A percentile compares a stretch with the other conserved stretches of the same genome.
These are phyloP conservation scores for Pseudozyma sp. DNA, from an alignment of 1,284 basidiomycete genomes.

Conservation along the genomic window DNA sequence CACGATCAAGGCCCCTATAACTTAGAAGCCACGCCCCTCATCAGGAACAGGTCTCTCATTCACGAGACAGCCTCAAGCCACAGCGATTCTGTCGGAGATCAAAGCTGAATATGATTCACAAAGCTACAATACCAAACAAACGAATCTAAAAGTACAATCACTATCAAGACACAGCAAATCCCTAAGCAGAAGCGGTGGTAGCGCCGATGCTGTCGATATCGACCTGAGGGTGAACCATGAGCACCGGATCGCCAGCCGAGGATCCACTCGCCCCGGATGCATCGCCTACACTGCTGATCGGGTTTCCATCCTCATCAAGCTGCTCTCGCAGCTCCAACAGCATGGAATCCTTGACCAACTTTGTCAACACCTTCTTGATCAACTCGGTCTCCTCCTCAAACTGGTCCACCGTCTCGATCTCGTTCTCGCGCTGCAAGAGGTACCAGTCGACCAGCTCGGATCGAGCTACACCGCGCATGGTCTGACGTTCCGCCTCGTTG, in stretches of 20 bases:
- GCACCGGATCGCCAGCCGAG: conserved; percentile 33
- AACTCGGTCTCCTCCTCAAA: conserved; percentile 92
- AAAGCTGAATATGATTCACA: neutral
- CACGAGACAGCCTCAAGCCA: no score
- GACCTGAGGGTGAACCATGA: conserved; percentile 63
- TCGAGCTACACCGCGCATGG: conserved; percentile 79
- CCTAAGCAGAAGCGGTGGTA: conserved; percentile 13
- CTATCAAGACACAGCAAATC: neutral
- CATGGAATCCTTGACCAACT: conserved; percentile 81
- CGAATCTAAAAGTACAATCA: conserved; percentile 10
- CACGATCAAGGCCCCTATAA: neutral
- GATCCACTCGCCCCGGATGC: conserved; percentile 20
- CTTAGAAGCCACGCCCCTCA: no score
- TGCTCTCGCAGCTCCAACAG: conserved; percentile 62
- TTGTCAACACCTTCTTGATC: conserved; percentile 86
- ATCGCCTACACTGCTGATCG: conserved; percentile 35
- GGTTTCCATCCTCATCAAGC: conserved; percentile 44
- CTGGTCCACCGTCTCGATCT: conserved; percentile 85
- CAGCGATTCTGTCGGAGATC: no score
- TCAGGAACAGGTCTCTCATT: no score
- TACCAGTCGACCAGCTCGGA: conserved; percentile 94
- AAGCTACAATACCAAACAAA: neutral
- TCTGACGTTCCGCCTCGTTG: conserved; percentile 80
- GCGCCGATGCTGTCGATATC: conserved; percentile 59
- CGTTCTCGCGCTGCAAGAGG: conserved; percentile 82